Evolutionary conservation across 345 rosid species (phyloP), one percentile per base, ranked within the genome.

Genomic region (Aurinia saxatilis): DNA sequence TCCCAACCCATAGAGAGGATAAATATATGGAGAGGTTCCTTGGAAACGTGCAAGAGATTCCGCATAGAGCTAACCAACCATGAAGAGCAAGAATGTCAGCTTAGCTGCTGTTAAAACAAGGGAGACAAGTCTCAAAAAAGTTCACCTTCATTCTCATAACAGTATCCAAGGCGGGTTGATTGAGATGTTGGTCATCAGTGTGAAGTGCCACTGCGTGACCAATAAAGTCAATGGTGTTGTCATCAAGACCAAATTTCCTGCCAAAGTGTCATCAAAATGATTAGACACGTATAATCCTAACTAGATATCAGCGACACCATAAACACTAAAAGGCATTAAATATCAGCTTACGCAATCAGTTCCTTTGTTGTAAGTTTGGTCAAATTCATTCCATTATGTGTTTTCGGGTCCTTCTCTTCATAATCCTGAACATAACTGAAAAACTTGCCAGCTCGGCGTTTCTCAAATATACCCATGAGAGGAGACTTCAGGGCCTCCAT

Each of bases 151-250:
- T 84, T 60, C 84, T 90, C 81, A 81, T 85, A 35, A 93, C 95
- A 66, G 89, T 85, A 65, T 81, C 83, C 49, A 78, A 47, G 48
- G 96, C 96, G 1, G 92, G 92, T 58, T 90, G 78, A 45, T 81
- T 75, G 72, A 93, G 73, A 74, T 90, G 89, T 52, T 75, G 78
- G 59, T 93, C 97, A 65, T 87, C 79, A 1, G 72, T 72, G 42
- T 90, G 83, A 50, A 93, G 95, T 34, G 96, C 97, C 82, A 93
- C 75, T 31, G 99, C 99, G 67, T 93, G 97, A 27, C 95, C 97
- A 35, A 93, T 82, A 38, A 87, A 93, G 79, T 93, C 97, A 51
- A 90, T 57, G 4, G 95, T 87, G 75, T 93, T 81, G 57, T 90
- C 99, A 73, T 93, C 99, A 48, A 93, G 83, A 47, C 97, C 96